Evolutionary conservation across 2,329 filamentous ascomycete genomes (phyloP).

Genomic region (Pseudomassariella vexata): DNA sequence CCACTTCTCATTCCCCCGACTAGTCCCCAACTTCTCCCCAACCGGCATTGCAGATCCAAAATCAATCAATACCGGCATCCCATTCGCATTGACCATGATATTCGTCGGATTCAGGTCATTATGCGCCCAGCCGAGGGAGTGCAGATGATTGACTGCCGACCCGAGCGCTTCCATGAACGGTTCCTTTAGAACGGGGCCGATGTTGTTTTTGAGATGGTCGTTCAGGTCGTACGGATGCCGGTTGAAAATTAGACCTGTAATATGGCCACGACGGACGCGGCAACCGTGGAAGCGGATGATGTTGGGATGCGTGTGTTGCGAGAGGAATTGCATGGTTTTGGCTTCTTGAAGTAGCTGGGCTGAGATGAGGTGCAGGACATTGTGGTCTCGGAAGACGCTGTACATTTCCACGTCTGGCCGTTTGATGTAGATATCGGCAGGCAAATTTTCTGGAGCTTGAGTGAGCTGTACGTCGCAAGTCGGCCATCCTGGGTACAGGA

Average conservation of each 20-base stretch:
- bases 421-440: conserved; percentile 1
- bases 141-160: conserved; percentile 7
- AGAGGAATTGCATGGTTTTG: conserved; percentile 12
- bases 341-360: conserved; percentile 10
- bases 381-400: background rate
- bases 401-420: background rate
- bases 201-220: background rate
- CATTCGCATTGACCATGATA: conserved; percentile 6
- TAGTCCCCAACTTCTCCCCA: background rate
- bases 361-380: background rate
- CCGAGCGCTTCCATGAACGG: conserved; percentile 8
- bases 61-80: conserved; percentile 9
- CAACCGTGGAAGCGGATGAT: conserved; percentile 22
- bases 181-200: conserved; percentile 1
- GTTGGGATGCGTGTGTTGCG: conserved; percentile 18
- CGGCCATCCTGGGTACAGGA: too few relatives aligned
- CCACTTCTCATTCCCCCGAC: conserved; percentile 5
- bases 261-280: conserved; percentile 15
- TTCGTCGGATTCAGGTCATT: conserved; percentile 13
- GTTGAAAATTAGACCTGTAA: conserved; percentile 20
- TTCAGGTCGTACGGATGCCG: conserved; percentile 9
- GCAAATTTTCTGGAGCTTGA: background rate
- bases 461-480: background rate
- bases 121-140: conserved; percentile 11
- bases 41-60: conserved; percentile 8